Evolutionary conservation across 2,329 filamentous ascomycete species (phyloP), one percentile per base, ranked within the genome.

Genomic region (Fusarium sp.): DNA sequence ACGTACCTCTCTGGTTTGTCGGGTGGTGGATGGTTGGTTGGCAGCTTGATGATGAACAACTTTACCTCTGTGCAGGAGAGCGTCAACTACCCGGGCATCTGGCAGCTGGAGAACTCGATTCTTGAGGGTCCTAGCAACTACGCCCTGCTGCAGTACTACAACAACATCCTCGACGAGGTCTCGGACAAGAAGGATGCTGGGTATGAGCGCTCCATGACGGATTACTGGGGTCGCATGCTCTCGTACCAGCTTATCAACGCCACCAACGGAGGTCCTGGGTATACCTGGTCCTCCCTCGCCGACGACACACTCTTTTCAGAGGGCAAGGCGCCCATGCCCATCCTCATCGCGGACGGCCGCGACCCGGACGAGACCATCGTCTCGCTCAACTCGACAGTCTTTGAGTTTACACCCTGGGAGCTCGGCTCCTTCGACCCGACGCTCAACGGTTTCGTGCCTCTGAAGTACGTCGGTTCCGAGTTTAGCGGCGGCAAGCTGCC

Each of bases 181-280:
- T 68, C 74, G 2, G 75, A 73, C 67, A 86, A 86, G 80, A 77
- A 80, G n/a, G 78, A 82, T 27, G 83, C 83, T 10, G 85, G 84
- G 22, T 86, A 82, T 72, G 80, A 86, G 38, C 90, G 89, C 5
- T 93, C 94, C 10, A 87, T 98, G 66, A 98, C 95, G 0, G 95
- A 98, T 84, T 95, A 95, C 82, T 97, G 95, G 93, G 94, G 94
- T 31, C 92, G 95, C 67, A 94, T 94, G 56, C 87, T 98, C n/a
- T 92, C 92, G 2, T 97, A 93, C 83, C 95, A 98, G 84, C 88
- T 98, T 57, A 89, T 98, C 80, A 93, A 96, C 79, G 93, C 90
- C 7, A 88, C 87, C 1, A 84, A 93, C 70, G 95, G 95, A 42
- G 95, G 94, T 0, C 90, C 92, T 16, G 87, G 86, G 16, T 95